phyloP scores from a whole-genome alignment of 164 flowering plant species.

The Hamamelis virginiana region DNA sequence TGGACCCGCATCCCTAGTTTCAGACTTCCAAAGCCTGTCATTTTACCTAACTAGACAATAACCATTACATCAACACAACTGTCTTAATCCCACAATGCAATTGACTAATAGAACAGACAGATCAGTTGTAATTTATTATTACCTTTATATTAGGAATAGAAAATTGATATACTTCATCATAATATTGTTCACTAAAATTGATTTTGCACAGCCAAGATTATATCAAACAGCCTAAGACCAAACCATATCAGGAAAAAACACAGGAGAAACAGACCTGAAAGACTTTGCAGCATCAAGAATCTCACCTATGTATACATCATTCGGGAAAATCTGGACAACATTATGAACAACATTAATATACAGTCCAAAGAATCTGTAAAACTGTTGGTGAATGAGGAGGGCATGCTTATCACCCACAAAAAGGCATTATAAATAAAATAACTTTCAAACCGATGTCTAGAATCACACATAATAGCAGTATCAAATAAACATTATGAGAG shows the following conservation, averaged over 20 bases:
- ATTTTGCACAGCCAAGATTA: background rate
- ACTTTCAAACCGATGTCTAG: too few species aligned
- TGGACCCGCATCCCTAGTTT: too few species aligned
- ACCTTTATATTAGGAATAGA: background rate
- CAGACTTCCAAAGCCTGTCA: too few species aligned
- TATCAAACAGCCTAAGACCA: background rate
- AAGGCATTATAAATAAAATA: too few species aligned
- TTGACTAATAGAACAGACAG: background rate
- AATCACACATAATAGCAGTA: too few species aligned
- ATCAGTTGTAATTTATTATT: background rate
- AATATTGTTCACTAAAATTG: background rate
- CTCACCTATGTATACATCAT: constrained; percentile 68
- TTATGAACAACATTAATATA: background rate
- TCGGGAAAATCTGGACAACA: constrained; percentile 71
- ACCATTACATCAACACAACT: too few species aligned
- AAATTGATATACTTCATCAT: background rate
- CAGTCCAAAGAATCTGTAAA: background rate
- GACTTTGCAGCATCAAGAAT: constrained; percentile 65
- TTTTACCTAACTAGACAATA: too few species aligned
- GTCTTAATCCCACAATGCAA: too few species aligned
- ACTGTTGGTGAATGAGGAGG: too few species aligned
- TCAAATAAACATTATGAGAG: too few species aligned
- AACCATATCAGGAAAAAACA: background rate
- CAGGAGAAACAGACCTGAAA: constrained; percentile 46
- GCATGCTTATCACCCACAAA: too few species aligned